Percentiles rank a stretch among this genome's conserved stretches.
These are phyloP conservation scores for Ascochyta pisi DNA, from an alignment of 2,329 filamentous ascomycete genomes.

Conservation along the genomic window DNA sequence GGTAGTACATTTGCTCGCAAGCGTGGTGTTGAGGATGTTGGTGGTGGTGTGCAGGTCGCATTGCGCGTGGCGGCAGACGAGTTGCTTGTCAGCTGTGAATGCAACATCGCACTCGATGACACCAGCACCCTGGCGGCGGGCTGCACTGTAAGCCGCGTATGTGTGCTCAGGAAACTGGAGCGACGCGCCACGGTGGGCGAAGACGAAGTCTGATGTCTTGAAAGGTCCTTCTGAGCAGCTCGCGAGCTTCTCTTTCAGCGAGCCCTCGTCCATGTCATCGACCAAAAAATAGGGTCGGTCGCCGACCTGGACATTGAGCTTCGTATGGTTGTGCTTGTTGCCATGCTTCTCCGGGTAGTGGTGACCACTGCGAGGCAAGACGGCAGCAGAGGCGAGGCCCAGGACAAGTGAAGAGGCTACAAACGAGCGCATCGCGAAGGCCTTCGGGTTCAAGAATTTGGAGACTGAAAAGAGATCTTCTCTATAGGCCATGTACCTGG, in stretches of 20 bases:
- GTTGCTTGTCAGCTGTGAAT: constrained; percentile 48
- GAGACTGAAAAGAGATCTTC: constrained; percentile 17
- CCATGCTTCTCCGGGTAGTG: constrained; percentile 25
- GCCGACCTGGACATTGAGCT: constrained; percentile 46
- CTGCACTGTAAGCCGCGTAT: constrained; percentile 39
- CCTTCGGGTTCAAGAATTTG: constrained; percentile 10
- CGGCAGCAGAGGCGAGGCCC: constrained; percentile 38
- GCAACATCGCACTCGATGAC: constrained; percentile 50
- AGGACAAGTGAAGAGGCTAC: constrained; percentile 36
- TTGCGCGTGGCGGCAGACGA: constrained; percentile 49
- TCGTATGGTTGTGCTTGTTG: constrained; percentile 17
- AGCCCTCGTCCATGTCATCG: constrained; percentile 48
- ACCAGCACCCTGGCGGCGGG: constrained; percentile 45
- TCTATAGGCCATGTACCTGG: constrained; percentile 24
- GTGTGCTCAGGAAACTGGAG: constrained; percentile 49
- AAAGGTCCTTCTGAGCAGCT: constrained; percentile 48
- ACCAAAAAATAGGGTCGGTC: constrained; percentile 47
- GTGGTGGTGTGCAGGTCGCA: constrained; percentile 51
- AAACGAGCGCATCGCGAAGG: constrained; percentile 38
- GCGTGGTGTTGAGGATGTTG: constrained; percentile 45
- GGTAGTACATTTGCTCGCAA: constrained; percentile 48
- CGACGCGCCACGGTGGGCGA: constrained; percentile 47
- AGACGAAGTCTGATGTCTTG: constrained; percentile 42
- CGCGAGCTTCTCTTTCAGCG: constrained; percentile 47
- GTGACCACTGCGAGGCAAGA: constrained; percentile 26